Base-by-base conservation (phyloP, 495 filamentous ascomycete genomes). In the Xylaria castorea region DNA sequence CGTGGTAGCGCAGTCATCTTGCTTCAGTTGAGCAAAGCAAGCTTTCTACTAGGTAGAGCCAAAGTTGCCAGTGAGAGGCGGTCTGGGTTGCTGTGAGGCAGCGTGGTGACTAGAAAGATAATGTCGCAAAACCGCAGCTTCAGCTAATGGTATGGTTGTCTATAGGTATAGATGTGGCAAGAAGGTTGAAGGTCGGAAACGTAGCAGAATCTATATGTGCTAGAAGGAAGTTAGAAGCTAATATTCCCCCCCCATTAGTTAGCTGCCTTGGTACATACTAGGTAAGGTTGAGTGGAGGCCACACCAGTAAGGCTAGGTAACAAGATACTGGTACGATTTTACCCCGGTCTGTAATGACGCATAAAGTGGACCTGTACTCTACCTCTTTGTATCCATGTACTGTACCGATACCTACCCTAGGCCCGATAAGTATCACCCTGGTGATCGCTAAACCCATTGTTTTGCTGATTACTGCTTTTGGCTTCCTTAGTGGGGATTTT, bases 1-100 rank as follows among this genome's bases (percentile, higher is more conserved):
- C 92, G 93, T 75, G 92, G 92, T 75, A 94, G 86, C 76, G 89
- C 89, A 70, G 90, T 88, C 91, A 89, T 92, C 76, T 76, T 80
- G 36, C 27, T 51, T 48, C 5, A 32, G 44, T 27, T 11, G n/a
- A 38, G 22, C 30, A 55, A 8, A 34, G 46, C 30, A 55, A 48
- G 20, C 16, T 12, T 34, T 40, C 42, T 22, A 38, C 5, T 12
- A 48, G 16, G 27, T 34, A 48, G 40, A 58, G 18, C 27, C 2
- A 58, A 46, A 22, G n/a, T 58, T 34, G 25, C 46, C 42, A 46
- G n/a, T 22, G 2, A 48, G 18, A n/a, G 34, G 60, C 8, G 34
- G n/a, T 14, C 11, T n/a, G 14, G 38, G 44, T 32, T 34, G 8
- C 5, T 69, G 11, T n/a, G 20, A 1, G 30, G 18, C 3, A 46